Conservation (phyloP, 2,329 filamentous ascomycete species). For the Fusarium pseudoanthophilum region DNA sequence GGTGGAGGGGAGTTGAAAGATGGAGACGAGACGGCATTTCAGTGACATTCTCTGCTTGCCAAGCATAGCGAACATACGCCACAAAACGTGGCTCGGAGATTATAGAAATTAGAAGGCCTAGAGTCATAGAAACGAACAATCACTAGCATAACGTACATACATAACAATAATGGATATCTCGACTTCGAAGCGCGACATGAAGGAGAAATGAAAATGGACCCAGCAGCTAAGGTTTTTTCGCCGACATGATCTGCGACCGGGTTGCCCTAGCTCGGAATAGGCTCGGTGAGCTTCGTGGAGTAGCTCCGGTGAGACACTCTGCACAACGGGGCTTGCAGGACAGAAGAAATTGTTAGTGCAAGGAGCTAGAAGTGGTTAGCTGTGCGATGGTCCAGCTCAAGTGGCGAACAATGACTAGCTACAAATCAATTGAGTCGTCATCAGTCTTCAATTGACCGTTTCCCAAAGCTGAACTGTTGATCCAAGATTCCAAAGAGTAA, state of each 20-base stretch:
- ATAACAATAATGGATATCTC: slow-evolving; percentile 3
- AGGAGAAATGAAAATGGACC: too few species aligned
- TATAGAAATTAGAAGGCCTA: neutral
- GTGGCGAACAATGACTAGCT: neutral
- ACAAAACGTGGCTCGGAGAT: neutral
- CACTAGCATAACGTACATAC: neutral
- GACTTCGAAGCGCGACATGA: neutral
- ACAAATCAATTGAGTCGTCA: neutral
- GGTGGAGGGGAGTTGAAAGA: neutral
- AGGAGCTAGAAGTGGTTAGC: neutral
- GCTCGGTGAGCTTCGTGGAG: neutral
- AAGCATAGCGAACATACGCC: neutral
- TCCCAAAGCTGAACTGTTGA: neutral
- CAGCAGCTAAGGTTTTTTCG: neutral
- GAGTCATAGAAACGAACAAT: neutral
- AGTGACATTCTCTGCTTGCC: neutral
- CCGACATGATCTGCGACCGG: neutral
- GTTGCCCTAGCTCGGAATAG: neutral
- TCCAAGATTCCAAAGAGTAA: neutral
- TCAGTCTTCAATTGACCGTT: neutral
- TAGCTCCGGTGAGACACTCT: neutral
- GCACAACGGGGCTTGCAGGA: neutral
- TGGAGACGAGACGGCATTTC: neutral
- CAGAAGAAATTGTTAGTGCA: neutral
- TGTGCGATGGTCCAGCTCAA: neutral